Conservation (phyloP, 805 yeast genomes). For the Nakazawaea holstii region DNA sequence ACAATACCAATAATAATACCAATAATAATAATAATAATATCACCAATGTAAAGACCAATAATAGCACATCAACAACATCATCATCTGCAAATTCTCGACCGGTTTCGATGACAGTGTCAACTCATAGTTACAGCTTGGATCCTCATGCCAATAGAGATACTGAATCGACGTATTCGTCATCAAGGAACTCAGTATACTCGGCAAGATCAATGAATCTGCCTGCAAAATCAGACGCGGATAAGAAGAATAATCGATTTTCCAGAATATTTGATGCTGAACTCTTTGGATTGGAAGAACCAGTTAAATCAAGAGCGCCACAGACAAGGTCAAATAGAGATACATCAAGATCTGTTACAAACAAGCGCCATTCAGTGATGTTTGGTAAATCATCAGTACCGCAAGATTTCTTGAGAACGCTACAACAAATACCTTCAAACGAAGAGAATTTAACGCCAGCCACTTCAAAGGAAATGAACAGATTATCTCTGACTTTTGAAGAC, state of each 20-base stretch:
- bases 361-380: slow-evolving; percentile 4
- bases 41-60: no score
- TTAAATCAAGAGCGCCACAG: neutral
- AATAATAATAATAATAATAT: no score
- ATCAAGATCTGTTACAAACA: neutral
- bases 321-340: neutral
- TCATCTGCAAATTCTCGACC: neutral
- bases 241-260: slow-evolving; percentile 1
- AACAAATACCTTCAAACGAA: slow-evolving; percentile 1
- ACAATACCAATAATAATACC: no score
- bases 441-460: neutral
- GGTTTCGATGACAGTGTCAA: neutral
- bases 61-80: neutral
- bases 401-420: slow-evolving; percentile 2
- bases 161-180: neutral
- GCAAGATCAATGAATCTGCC: neutral
- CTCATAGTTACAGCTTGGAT: neutral
- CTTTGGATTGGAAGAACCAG: neutral
- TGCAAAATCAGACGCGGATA: neutral
- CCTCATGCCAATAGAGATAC: neutral
- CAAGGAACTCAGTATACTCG: neutral
- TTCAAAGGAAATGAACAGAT: neutral
- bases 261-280: slow-evolving; percentile 5
- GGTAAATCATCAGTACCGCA: neutral
- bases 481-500: slow-evolving; percentile 9